Conservation (phyloP, 2,329 filamentous ascomycete species). For the Apiospora marii region DNA sequence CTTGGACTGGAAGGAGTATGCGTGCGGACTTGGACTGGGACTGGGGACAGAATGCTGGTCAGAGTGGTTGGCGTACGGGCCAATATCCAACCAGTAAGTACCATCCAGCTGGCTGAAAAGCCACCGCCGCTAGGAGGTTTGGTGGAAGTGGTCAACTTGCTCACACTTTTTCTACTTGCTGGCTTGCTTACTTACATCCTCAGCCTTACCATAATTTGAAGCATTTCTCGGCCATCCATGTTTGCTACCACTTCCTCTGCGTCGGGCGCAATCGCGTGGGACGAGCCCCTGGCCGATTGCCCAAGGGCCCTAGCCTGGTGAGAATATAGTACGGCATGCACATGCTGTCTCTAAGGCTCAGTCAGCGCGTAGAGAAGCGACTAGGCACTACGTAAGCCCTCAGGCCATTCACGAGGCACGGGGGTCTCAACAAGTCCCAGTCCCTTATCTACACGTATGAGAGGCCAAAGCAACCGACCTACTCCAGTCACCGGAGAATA, state of each 20-base stretch:
- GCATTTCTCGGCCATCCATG: not conserved
- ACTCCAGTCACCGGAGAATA: not conserved
- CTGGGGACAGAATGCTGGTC: not conserved
- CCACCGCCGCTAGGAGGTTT: not conserved
- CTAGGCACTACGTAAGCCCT: not conserved
- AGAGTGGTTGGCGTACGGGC: not conserved
- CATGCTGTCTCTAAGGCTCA: not conserved
- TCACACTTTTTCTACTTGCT: not conserved
- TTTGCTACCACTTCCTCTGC: not conserved
- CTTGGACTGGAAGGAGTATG: not conserved
- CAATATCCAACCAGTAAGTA: not conserved
- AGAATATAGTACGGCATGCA: not conserved
- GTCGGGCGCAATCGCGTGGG: not conserved
- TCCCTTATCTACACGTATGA: not conserved
- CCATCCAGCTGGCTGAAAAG: not conserved
- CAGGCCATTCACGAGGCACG: not conserved
- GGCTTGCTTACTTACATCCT: not conserved
- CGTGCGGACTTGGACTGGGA: too few species aligned
- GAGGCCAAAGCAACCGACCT: not conserved
- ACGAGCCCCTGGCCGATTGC: not conserved
- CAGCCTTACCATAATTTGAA: not conserved
- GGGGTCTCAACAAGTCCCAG: not conserved
- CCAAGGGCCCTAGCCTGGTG: not conserved
- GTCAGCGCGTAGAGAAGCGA: not conserved
- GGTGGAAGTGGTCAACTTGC: not conserved